Percentiles rank a stretch among this genome's conserved stretches.
These are phyloP conservation scores for Prillingera fragicola DNA, from an alignment of 1,284 basidiomycete species.

Conservation along the genomic window DNA sequence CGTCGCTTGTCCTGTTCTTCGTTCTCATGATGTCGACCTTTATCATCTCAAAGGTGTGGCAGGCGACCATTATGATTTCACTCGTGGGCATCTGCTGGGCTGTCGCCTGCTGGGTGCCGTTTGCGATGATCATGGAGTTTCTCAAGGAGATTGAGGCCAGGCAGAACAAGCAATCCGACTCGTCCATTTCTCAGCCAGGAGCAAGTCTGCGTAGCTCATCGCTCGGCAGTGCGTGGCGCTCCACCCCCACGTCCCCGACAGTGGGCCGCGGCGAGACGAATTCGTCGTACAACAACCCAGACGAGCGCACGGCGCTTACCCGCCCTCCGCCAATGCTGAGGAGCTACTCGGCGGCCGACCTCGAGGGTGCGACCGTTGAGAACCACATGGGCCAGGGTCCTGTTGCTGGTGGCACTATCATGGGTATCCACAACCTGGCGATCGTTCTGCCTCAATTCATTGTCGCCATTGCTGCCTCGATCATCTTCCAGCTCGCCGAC, in stretches of 20 bases:
- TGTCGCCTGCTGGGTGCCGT: slow-evolving; percentile 78
- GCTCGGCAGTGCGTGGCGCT: background rate
- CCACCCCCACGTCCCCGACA: slow-evolving; percentile 1
- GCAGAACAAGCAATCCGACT: background rate
- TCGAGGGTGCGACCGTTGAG: slow-evolving; percentile 49
- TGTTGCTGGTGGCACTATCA: slow-evolving; percentile 83
- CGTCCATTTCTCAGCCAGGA: too few species aligned
- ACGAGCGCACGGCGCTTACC: slow-evolving; percentile 4
- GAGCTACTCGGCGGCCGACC: slow-evolving; percentile 58
- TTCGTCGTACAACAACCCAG: background rate
- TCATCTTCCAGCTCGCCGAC: slow-evolving; percentile 79
- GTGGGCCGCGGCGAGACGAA: slow-evolving; percentile 1
- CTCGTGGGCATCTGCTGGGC: slow-evolving; percentile 90
- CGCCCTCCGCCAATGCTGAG: slow-evolving; percentile 63
- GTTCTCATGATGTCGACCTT: slow-evolving; percentile 74
- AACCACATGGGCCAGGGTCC: slow-evolving; percentile 53
- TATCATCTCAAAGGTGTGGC: slow-evolving; percentile 68
- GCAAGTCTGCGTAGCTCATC: too few species aligned
- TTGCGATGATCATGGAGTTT: slow-evolving; percentile 81
- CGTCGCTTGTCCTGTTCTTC: slow-evolving; percentile 71
- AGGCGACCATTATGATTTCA: slow-evolving; percentile 74
- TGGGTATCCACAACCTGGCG: slow-evolving; percentile 92
- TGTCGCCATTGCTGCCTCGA: slow-evolving; percentile 78
- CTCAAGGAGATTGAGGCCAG: slow-evolving; percentile 64
- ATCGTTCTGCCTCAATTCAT: slow-evolving; percentile 90